Conservation (phyloP, 371 early-diverging fungal species). For the Mortierella sp. region DNA sequence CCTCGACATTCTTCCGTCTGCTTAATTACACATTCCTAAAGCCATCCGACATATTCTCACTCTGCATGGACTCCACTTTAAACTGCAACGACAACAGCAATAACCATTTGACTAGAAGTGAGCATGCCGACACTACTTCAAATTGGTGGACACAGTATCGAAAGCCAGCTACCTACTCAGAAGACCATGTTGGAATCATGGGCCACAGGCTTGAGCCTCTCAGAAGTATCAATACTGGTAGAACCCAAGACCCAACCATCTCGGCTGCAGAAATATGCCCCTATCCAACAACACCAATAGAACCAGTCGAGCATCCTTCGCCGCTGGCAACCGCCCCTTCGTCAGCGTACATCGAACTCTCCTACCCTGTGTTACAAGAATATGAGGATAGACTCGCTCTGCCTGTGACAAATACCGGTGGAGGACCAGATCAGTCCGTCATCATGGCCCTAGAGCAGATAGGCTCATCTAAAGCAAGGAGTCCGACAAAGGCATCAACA, state of each 20-base stretch:
- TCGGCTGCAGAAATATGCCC: not conserved
- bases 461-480: too few species aligned
- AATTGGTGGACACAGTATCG: slow-evolving; percentile 11
- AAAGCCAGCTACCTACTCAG: slow-evolving; percentile 20
- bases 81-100: not conserved
- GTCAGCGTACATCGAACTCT: slow-evolving; percentile 3
- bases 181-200: slow-evolving; percentile 11
- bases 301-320: not conserved
- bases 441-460: too few species aligned
- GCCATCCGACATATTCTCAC: too few species aligned
- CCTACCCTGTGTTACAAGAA: not conserved
- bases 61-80: not conserved
- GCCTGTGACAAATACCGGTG: too few species aligned
- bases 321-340: not conserved
- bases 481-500: too few species aligned
- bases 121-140: not conserved
- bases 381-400: too few species aligned
- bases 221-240: not conserved
- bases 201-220: slow-evolving; percentile 8
- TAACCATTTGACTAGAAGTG: not conserved
- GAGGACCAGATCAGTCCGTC: too few species aligned
- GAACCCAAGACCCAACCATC: not conserved
- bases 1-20: too few species aligned
- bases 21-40: too few species aligned
- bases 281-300: not conserved